Evolutionary conservation across 805 yeast genomes (phyloP), one percentile per base, ranked within the genome.

Genomic region (Wickerhamomyces hampshirensis): DNA sequence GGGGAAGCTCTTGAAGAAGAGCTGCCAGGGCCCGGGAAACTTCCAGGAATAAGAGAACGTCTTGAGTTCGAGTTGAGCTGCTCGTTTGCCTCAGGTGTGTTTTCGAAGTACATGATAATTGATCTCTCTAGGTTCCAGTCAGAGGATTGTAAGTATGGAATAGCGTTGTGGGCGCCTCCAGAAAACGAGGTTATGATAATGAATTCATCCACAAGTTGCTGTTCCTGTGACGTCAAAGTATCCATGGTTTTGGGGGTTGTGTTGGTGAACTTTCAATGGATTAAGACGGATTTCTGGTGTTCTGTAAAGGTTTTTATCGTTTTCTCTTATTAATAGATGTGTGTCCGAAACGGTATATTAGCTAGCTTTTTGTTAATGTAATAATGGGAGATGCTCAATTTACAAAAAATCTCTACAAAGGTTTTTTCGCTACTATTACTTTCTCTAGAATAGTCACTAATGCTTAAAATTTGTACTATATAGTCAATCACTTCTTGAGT

Each of bases 41-140:
- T 34, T 2, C 52, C 54, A 4, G 54, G 54, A 13, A 50, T 27
- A 7, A 24, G 12, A 3, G 35, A 40, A 8, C 42, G 26, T 21
- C 48, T 36, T 7, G 49, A 34, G 19, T 41, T 39, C 6, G 26
- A 15, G 23, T 51, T 53, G 19, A 54, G 35, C 17, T 39, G 46
- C 18, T 46, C 48, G 30, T 51, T 51, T 5, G 59, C 58, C 26
- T 33, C 41, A 5, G 51, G 50, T 3, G 44, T 28, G n/a, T 23
- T 27, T 24, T 53, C 59, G 37, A 43, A 55, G 46, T 46, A 50
- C 18, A 35, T 13, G 14, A 54, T 30, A 16, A 55, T 53, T 23
- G 60, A 46, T 14, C 55, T 44, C 39, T 68, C 73, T 12, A 68
- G 47, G 43, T 64, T 55, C 71, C 73, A 68, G 16, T 56, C 51